Conservation (phyloP, 139 green algal genomes). For the Chloropicon primus region DNA sequence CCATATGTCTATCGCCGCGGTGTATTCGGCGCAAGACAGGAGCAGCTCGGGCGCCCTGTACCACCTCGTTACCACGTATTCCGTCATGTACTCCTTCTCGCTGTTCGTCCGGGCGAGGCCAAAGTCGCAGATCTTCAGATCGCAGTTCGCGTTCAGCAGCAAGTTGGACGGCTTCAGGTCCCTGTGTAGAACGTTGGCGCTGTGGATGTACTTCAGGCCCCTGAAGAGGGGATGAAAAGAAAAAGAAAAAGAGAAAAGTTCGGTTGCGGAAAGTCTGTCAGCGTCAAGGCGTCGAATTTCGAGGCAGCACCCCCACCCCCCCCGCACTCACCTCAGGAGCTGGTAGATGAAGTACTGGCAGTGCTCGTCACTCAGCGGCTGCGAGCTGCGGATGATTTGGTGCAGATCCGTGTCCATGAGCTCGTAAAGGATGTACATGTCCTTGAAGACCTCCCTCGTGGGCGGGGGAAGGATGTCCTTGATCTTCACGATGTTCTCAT, state of each 20-base stretch:
- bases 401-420: slow-evolving; percentile 53
- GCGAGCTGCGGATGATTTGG: slow-evolving; percentile 39
- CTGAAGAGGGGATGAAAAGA: slow-evolving; percentile 9
- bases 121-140: slow-evolving; percentile 54
- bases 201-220: slow-evolving; percentile 48
- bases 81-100: slow-evolving; percentile 44
- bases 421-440: slow-evolving; percentile 50
- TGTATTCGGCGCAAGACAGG: slow-evolving; percentile 43
- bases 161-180: slow-evolving; percentile 47
- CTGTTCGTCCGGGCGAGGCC: slow-evolving; percentile 43
- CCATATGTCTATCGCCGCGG: slow-evolving; percentile 43
- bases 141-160: slow-evolving; percentile 44
- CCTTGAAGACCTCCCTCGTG: slow-evolving; percentile 21
- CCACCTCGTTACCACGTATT: slow-evolving; percentile 51
- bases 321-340: background rate
- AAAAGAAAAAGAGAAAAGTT: background rate
- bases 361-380: slow-evolving; percentile 40
- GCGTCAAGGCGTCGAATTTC: background rate
- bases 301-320: background rate
- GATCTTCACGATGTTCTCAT: slow-evolving; percentile 28
- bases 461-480: background rate
- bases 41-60: slow-evolving; percentile 46
- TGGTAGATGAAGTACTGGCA: slow-evolving; percentile 38
- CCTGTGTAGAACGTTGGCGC: slow-evolving; percentile 38
- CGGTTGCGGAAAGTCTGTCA: background rate